A percentile compares a stretch with the other conserved stretches of the same genome.
Evolutionary conservation across 2,329 filamentous ascomycete genomes (phyloP).

Genomic region (Colletotrichum brevisporum): DNA sequence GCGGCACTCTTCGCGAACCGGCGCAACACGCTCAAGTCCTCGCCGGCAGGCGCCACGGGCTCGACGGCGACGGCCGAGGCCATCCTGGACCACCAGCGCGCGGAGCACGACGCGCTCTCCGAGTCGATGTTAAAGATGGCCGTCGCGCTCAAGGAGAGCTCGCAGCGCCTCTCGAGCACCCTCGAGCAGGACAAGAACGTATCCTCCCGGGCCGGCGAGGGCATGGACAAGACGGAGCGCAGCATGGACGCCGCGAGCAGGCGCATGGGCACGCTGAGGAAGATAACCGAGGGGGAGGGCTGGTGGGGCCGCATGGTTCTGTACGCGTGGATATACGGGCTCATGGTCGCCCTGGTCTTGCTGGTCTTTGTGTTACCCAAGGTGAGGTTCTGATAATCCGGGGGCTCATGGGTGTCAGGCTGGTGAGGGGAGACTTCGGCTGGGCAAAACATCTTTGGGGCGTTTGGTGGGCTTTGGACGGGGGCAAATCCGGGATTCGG

Average conservation of each 20-base stretch:
- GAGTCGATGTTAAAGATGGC: conserved; percentile 87
- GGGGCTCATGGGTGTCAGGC: no score
- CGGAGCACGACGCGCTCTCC: conserved; percentile 87
- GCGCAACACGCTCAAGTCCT: conserved; percentile 41
- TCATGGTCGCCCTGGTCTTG: conserved; percentile 84
- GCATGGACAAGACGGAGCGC: conserved; percentile 81
- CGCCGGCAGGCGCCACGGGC: conserved; percentile 50
- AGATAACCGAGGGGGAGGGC: conserved; percentile 89
- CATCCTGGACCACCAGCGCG: conserved; percentile 81
- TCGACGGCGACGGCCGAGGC: conserved; percentile 74
- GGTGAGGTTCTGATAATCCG: conserved; percentile 77
- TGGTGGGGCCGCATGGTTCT: conserved; percentile 89
- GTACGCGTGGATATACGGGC: conserved; percentile 85
- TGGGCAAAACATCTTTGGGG: no score
- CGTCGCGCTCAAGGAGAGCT: conserved; percentile 80
- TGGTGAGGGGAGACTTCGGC: no score
- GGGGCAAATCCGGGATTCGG: background rate
- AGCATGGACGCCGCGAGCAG: conserved; percentile 83
- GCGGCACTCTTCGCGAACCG: conserved; percentile 60
- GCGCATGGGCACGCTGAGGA: conserved; percentile 81
- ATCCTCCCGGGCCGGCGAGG: conserved; percentile 78
- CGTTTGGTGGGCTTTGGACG: background rate
- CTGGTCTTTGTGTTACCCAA: conserved; percentile 91
- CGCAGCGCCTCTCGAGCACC: conserved; percentile 77
- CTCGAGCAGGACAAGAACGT: conserved; percentile 82